Base-by-base conservation (phyloP, 2,329 filamentous ascomycete genomes). In the Didymella pomorum region DNA sequence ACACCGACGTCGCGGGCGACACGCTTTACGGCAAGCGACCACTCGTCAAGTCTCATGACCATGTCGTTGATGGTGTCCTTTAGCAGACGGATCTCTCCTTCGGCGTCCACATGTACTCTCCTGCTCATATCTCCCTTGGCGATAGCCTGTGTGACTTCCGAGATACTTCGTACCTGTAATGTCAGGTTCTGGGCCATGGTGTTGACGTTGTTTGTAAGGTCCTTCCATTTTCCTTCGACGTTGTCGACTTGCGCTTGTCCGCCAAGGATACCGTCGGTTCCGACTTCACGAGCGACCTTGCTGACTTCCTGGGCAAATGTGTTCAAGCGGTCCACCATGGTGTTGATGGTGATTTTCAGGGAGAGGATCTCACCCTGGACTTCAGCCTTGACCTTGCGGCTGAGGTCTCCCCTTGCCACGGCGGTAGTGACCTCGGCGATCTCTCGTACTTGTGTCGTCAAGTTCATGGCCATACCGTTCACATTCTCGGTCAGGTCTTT, bases 1-100 rank as follows among this genome's bases (percentile, higher is more conserved):
- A 98, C 94, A 66, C 94, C 94, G 67, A 98, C 95, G 77, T 98
- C 95, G 71, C 95, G 93, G 58, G 94, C 94, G 28, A 99, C 94
- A 68, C 93, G 87, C 79, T 98, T 95, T 64, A 99, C 90, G 74
- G 97, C 93, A 67, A 96, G 93, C 55, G 93, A 97, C 86, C 97
- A 98, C 65, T 94, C 94, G 59, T 95, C 96, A 49, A 99, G 81
- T 63, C 94, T 88, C 75, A 93, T 93, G 65, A 98, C 94, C 94
- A 97, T 97, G 87, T 97, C 94, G 77, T 97, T 97, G 81, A 97
- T 97, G 42, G 94, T 98, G 73, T 96, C 92, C 76, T 97, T 97
- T 51, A 98, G 81, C 2, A 96, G 89, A 64, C 95, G 86, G 64
- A 98, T 97, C 78, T 98, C 94, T 79, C 94, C 94, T 78, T 94